Evolutionary conservation across 305 asterid species (phyloP).

Genomic region (Solanum hybrid): DNA sequence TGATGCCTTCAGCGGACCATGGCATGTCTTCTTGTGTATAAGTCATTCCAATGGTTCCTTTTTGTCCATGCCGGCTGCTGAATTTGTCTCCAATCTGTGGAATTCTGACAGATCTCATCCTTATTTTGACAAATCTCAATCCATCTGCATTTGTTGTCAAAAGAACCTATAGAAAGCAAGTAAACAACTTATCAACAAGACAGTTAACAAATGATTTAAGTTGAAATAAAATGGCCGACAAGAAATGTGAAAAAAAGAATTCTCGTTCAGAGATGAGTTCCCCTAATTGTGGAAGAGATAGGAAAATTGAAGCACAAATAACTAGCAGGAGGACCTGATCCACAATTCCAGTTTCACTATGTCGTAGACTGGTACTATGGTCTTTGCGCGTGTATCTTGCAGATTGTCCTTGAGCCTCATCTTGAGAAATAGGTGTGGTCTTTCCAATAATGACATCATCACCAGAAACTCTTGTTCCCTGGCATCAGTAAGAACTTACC

Average conservation of each 20-base stretch:
- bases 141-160: conserved; percentile 23
- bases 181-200: not conserved
- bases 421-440: conserved; percentile 16
- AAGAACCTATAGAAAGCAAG: conserved; percentile 1
- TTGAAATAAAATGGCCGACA: not conserved
- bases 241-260: not conserved
- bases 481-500: not conserved
- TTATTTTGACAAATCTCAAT: conserved; percentile 12
- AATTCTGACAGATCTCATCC: conserved; percentile 22
- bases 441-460: conserved; percentile 25
- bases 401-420: conserved; percentile 19
- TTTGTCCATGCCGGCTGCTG: conserved; percentile 24
- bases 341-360: conserved; percentile 19
- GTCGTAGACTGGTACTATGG: conserved; percentile 23
- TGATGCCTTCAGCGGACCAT: conserved; percentile 19
- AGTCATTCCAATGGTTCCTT: conserved; percentile 22
- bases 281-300: not conserved
- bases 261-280: not conserved
- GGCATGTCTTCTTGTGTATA: conserved; percentile 26
- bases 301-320: not conserved
- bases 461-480: conserved; percentile 21
- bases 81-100: conserved; percentile 27
- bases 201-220: not conserved
- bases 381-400: conserved; percentile 14
- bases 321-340: conserved; percentile 10